phyloP scores from a whole-genome alignment of 768 basidiomycete genomes.

The Leccinum boreale region DNA sequence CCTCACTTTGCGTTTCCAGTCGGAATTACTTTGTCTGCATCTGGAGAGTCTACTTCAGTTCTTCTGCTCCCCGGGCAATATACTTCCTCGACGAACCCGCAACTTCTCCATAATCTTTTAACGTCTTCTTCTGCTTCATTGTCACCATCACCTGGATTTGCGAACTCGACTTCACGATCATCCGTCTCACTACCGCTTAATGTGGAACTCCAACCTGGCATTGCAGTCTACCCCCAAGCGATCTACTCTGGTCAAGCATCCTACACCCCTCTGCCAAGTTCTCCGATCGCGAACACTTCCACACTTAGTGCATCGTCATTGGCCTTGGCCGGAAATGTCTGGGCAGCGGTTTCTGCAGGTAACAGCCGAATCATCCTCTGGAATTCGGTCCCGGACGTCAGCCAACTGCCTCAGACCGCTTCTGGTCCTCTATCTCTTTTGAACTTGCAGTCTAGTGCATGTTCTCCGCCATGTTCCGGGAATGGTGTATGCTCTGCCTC shows the following conservation, averaged over 20 bases:
- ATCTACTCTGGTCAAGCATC: slow-evolving; percentile 64
- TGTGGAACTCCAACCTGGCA: slow-evolving; percentile 61
- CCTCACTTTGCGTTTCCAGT: slow-evolving; percentile 42
- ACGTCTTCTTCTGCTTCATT: slow-evolving; percentile 62
- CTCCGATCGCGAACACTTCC: slow-evolving; percentile 43
- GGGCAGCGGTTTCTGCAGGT: slow-evolving; percentile 61
- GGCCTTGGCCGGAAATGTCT: slow-evolving; percentile 65
- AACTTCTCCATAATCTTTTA: slow-evolving; percentile 64
- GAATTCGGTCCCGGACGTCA: slow-evolving; percentile 74
- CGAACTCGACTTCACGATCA: slow-evolving; percentile 44
- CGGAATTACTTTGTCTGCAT: slow-evolving; percentile 60
- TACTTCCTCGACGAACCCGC: slow-evolving; percentile 64
- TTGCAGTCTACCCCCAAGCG: slow-evolving; percentile 59
- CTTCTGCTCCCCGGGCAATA: slow-evolving; percentile 79
- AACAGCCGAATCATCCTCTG: slow-evolving; percentile 66
- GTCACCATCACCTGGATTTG: slow-evolving; percentile 60
- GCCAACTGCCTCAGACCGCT: slow-evolving; percentile 56
- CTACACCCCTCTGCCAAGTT: slow-evolving; percentile 55
- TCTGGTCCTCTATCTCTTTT: slow-evolving; percentile 55
- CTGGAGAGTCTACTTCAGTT: slow-evolving; percentile 49
- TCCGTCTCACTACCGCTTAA: slow-evolving; percentile 62
- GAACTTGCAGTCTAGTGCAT: slow-evolving; percentile 69
- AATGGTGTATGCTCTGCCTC: slow-evolving; percentile 68
- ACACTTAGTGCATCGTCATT: slow-evolving; percentile 57
- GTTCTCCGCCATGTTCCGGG: slow-evolving; percentile 73